Conservation (phyloP, 208 protist species). For the Trypanosoma theileri region DNA sequence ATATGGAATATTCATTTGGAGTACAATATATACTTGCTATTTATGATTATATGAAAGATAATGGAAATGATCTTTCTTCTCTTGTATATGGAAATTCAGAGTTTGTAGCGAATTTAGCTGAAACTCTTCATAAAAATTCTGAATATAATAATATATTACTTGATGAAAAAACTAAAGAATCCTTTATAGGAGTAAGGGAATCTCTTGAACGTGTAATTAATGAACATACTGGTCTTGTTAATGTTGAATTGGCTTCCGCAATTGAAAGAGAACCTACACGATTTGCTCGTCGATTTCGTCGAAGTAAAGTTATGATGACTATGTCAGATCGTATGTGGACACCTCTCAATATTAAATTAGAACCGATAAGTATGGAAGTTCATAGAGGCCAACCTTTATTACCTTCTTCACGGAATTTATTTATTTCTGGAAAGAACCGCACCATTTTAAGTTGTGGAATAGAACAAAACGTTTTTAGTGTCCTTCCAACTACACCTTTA, state of each 20-base stretch:
- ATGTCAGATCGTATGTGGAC: slow-evolving; percentile 28
- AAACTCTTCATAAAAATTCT: slow-evolving; percentile 6
- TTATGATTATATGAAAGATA: slow-evolving; percentile 47
- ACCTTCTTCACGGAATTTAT: neutral
- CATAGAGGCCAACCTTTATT: neutral
- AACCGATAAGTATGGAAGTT: neutral
- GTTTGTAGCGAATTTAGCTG: slow-evolving; percentile 34
- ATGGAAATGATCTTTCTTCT: slow-evolving; percentile 38
- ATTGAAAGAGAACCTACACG: slow-evolving; percentile 21
- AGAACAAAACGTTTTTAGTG: slow-evolving; percentile 2
- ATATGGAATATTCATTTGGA: neutral
- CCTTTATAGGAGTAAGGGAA: slow-evolving; percentile 18
- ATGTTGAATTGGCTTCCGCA: slow-evolving; percentile 11
- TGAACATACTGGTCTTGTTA: slow-evolving; percentile 18
- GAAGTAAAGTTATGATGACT: slow-evolving; percentile 12
- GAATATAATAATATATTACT: neutral
- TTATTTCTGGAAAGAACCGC: slow-evolving; percentile 9
- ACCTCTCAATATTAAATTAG: slow-evolving; percentile 21
- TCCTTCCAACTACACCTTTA: slow-evolving; percentile 28
- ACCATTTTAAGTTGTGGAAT: slow-evolving; percentile 14
- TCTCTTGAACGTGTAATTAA: slow-evolving; percentile 17
- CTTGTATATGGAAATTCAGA: slow-evolving; percentile 36
- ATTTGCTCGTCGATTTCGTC: slow-evolving; percentile 13
- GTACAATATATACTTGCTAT: slow-evolving; percentile 33
- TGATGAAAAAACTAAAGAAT: slow-evolving; percentile 1